Base-by-base conservation (phyloP, 306 rosid genomes). In the Comarum palustre region DNA sequence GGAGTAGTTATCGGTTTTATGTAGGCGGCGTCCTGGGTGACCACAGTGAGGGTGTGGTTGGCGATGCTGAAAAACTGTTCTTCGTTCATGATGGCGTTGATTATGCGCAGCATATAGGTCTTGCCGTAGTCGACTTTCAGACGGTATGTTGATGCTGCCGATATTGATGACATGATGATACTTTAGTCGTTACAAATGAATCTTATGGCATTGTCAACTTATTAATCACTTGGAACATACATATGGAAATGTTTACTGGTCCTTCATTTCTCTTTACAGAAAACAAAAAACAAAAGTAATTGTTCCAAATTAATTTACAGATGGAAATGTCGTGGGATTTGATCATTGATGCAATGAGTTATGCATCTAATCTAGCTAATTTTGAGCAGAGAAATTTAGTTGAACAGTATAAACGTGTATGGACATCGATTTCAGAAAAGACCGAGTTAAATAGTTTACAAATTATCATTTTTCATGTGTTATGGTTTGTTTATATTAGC, bases 11-110 rank as follows among this genome's bases (percentile, higher is more conserved):
- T 20, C 1, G 89, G 84, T 63, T 80, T 82, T 17, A 77, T 61
- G 77, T 85, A 85, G 43, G 79, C 42, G 0, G 75, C 89, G 41
- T 82, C 89, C 22, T 31, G 77, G 11, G 58, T 74, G 2, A 85
- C 86, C 0, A 85, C 66, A 4, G 82, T 79, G 34, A 85, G 41
- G 47, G 32, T 77, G 69, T 85, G 89, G 5, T 75, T 47, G 4
- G 89, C 89, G 1, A 85, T 65, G 41, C 77, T 79, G 0, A 85
- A 85, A 71, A 79, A 77, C 14, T 34, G 71, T 71, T 79, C 82
- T 66, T 79, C 82, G 20, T 85, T 85, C 86, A 85, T 82, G 2
- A 77, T 71, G 0, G 84, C 64, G 20, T 74, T 85, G 12, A 85
- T 57, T 36, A 82, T 4, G 2, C 79, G 72, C 0, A 82, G 71